A percentile compares a stretch with the other conserved stretches of the same genome.
Conservation (phyloP, 2,329 filamentous ascomycete genomes). For the Neoscytalidium dimidiatum region DNA sequence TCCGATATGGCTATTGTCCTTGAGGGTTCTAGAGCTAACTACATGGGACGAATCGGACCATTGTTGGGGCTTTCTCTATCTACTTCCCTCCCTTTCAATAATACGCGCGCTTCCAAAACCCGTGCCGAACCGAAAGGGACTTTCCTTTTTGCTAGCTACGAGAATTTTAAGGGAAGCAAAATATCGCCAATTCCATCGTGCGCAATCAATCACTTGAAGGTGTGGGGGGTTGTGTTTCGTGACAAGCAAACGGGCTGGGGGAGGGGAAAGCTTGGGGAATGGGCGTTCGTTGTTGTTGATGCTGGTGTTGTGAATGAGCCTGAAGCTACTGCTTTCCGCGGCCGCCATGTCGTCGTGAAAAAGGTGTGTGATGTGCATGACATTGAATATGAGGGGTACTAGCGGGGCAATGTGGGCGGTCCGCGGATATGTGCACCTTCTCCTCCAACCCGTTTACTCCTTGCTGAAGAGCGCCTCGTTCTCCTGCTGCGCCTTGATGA, state of each 20-base stretch:
- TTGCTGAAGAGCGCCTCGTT: conserved; percentile 80
- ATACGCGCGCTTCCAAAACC: neutral
- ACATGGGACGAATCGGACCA: neutral
- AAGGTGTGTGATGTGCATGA: neutral
- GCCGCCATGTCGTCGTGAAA: conserved; percentile 5
- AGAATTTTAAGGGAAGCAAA: neutral
- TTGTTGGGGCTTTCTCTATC: conserved; percentile 5
- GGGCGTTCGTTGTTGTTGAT: neutral
- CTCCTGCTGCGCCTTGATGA: conserved; percentile 94
- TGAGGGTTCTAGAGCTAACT: neutral
- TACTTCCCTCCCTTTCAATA: neutral
- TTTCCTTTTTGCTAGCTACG: conserved; percentile 15
- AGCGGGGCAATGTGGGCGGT: conserved; percentile 10
- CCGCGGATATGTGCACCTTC: conserved; percentile 8
- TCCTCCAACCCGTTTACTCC: conserved; percentile 11
- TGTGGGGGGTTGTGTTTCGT: neutral
- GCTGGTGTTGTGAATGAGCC: neutral
- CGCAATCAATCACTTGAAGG: conserved; percentile 3
- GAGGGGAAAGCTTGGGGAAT: neutral
- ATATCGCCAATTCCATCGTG: conserved; percentile 8
- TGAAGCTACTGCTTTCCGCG: conserved; percentile 4
- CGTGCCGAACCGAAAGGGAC: conserved; percentile 6
- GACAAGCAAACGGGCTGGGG: conserved; percentile 11
- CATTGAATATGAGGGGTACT: conserved; percentile 9
- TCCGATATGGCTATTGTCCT: conserved; percentile 7